These are phyloP conservation scores for Trichoderma brevicompactum DNA, from an alignment of 2,329 filamentous ascomycete species.

Conservation along the genomic window DNA sequence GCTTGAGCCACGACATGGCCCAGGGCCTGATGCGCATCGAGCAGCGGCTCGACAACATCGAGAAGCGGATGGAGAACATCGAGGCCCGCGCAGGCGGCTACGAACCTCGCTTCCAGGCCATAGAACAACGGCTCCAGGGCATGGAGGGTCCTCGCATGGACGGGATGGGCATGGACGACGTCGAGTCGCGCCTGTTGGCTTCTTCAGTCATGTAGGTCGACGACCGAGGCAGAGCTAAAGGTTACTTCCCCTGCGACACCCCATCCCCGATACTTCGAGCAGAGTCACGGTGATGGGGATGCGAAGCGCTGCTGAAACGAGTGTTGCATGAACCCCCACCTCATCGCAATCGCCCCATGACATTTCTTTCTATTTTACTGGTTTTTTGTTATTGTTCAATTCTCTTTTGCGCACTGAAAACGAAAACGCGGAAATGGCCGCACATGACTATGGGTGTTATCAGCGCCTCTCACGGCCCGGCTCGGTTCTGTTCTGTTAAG, in stretches of 20 bases:
- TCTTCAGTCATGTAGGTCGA: constrained; percentile 48
- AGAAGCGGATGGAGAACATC: constrained; percentile 60
- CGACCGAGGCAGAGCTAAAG: constrained; percentile 16
- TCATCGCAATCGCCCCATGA: neutral
- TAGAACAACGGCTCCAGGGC: constrained; percentile 49
- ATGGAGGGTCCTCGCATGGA: constrained; percentile 51
- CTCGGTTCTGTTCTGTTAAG: constrained; percentile 9
- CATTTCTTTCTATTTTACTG: neutral
- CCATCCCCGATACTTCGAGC: too few species aligned
- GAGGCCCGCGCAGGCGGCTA: constrained; percentile 51
- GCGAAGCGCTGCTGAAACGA: too few species aligned
- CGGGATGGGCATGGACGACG: constrained; percentile 51
- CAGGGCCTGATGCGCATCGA: constrained; percentile 58
- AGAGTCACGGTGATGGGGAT: too few species aligned
- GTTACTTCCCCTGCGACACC: too few species aligned
- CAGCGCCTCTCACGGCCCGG: constrained; percentile 18
- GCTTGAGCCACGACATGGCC: constrained; percentile 59
- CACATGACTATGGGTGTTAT: constrained; percentile 19
- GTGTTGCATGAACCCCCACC: neutral
- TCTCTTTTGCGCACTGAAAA: constrained; percentile 16
- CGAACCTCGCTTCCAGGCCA: constrained; percentile 51
- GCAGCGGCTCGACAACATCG: constrained; percentile 54
- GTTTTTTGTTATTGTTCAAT: neutral
- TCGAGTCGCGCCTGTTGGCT: constrained; percentile 50
- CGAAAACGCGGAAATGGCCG: constrained; percentile 17